phyloP scores from a whole-genome alignment of 2,329 filamentous ascomycete species.

The Hypoxylon sp. region DNA sequence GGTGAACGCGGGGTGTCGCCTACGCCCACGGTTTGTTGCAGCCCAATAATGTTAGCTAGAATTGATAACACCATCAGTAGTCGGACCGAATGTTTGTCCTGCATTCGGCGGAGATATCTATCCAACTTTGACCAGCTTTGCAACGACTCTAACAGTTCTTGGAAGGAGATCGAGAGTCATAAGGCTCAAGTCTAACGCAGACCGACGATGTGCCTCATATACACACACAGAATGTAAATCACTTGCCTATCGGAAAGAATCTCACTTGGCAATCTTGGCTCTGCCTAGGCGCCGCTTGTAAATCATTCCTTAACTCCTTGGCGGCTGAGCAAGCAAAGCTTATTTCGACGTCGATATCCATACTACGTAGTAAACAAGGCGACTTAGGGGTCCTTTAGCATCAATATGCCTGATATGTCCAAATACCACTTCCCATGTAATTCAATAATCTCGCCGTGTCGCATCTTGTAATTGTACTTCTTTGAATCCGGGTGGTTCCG shows the following conservation, averaged over 20 bases:
- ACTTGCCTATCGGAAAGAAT: constrained; percentile 22
- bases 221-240: constrained; percentile 12
- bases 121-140: constrained; percentile 3
- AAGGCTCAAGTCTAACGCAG: constrained; percentile 4
- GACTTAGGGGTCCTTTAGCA: neutral
- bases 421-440: neutral
- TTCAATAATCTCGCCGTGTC: neutral
- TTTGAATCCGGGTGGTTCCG: constrained; percentile 13
- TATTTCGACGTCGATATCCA: constrained; percentile 38
- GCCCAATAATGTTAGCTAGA: constrained; percentile 1
- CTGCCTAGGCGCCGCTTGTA: constrained; percentile 23
- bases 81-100: constrained; percentile 34
- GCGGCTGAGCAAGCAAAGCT: constrained; percentile 36
- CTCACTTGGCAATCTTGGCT: constrained; percentile 36
- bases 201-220: constrained; percentile 3
- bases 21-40: neutral
- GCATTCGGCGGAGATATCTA: neutral
- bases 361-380: neutral
- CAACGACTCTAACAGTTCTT: constrained; percentile 7
- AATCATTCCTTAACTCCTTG: constrained; percentile 36
- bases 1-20: neutral
- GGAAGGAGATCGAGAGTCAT: constrained; percentile 14
- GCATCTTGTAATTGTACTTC: constrained; percentile 8
- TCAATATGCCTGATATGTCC: neutral
- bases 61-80: constrained; percentile 9